Percentiles rank a stretch among this genome's conserved stretches.
phyloP scores from a whole-genome alignment of 192 early-diverging fungal species.

The Backusella tuberculispora region DNA sequence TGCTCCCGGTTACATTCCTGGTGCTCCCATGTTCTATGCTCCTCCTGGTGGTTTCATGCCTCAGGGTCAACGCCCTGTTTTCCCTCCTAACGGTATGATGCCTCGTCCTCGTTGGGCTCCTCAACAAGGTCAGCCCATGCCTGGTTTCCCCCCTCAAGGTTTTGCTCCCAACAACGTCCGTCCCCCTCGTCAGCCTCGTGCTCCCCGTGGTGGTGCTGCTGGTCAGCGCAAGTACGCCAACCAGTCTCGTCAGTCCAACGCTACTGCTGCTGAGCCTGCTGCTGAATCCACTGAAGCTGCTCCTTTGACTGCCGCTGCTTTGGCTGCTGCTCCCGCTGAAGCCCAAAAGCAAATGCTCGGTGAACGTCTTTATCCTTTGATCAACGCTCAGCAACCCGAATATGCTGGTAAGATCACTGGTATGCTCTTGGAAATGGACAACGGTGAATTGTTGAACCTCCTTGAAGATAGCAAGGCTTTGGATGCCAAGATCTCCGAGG shows the following conservation, averaged over 20 bases:
- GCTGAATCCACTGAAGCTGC: slow-evolving; percentile 20
- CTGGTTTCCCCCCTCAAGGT: slow-evolving; percentile 37
- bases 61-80: slow-evolving; percentile 45
- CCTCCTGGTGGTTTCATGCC: slow-evolving; percentile 36
- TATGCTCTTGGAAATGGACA: slow-evolving; percentile 98
- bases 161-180: slow-evolving; percentile 48
- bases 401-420: slow-evolving; percentile 97
- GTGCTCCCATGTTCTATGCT: slow-evolving; percentile 44
- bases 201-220: slow-evolving; percentile 49
- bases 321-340: slow-evolving; percentile 78
- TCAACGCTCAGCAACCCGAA: slow-evolving; percentile 63
- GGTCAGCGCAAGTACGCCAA: slow-evolving; percentile 45
- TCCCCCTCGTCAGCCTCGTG: slow-evolving; percentile 51
- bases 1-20: slow-evolving; percentile 55
- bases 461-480: slow-evolving; percentile 83
- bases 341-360: slow-evolving; percentile 97
- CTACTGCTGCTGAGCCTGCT: slow-evolving; percentile 7
- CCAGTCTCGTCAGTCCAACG: slow-evolving; percentile 17
- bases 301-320: slow-evolving; percentile 63
- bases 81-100: slow-evolving; percentile 50
- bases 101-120: slow-evolving; percentile 42
- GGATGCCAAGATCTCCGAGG: slow-evolving; percentile 83
- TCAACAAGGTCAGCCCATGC: slow-evolving; percentile 41
- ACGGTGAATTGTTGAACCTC: slow-evolving; percentile 88
- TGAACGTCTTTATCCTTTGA: slow-evolving; percentile 91